A percentile compares a stretch with the other conserved stretches of the same genome.
Evolutionary conservation across 805 yeast genomes (phyloP).

Genomic region (Isabelozyma pseudorhagii): DNA sequence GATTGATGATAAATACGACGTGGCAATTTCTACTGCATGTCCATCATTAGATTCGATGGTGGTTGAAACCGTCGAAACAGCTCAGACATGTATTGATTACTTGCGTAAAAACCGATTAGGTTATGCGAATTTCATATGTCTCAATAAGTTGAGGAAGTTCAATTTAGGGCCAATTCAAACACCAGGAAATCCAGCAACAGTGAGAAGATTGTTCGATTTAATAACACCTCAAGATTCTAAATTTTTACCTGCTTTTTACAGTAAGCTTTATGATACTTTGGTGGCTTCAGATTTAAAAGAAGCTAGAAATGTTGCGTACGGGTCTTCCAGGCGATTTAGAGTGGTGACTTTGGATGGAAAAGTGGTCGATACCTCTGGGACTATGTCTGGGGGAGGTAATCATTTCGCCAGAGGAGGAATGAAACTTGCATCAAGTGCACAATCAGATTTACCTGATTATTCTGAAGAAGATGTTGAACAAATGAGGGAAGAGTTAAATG

Average conservation of each 20-base stretch:
- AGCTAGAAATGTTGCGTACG: slow-evolving; percentile 88
- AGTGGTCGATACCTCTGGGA: slow-evolving; percentile 88
- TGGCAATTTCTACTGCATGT: slow-evolving; percentile 93
- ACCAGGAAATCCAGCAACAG: slow-evolving; percentile 60
- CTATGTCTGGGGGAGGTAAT: slow-evolving; percentile 95
- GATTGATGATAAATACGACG: slow-evolving; percentile 84
- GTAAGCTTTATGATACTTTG: slow-evolving; percentile 80
- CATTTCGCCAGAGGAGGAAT: slow-evolving; percentile 70
- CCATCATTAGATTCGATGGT: slow-evolving; percentile 90
- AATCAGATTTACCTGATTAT: slow-evolving; percentile 25
- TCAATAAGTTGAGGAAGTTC: slow-evolving; percentile 68
- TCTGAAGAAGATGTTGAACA: slow-evolving; percentile 56
- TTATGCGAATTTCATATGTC: slow-evolving; percentile 80
- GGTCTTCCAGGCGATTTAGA: slow-evolving; percentile 65
- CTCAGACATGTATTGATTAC: slow-evolving; percentile 67
- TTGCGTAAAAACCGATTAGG: slow-evolving; percentile 82
- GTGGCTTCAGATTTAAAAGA: slow-evolving; percentile 76
- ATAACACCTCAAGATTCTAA: slow-evolving; percentile 62
- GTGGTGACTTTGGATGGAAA: slow-evolving; percentile 94
- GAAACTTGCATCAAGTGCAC: slow-evolving; percentile 47
- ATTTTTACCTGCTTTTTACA: slow-evolving; percentile 85
- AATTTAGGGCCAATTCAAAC: slow-evolving; percentile 58
- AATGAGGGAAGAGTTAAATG: slow-evolving; percentile 49
- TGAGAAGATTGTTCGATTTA: slow-evolving; percentile 82
- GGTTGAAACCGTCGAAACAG: slow-evolving; percentile 70